A percentile compares a stretch with the other conserved stretches of the same genome.
Conservation (phyloP, 306 rosid genomes). For the Pterocarpus santalinus region DNA sequence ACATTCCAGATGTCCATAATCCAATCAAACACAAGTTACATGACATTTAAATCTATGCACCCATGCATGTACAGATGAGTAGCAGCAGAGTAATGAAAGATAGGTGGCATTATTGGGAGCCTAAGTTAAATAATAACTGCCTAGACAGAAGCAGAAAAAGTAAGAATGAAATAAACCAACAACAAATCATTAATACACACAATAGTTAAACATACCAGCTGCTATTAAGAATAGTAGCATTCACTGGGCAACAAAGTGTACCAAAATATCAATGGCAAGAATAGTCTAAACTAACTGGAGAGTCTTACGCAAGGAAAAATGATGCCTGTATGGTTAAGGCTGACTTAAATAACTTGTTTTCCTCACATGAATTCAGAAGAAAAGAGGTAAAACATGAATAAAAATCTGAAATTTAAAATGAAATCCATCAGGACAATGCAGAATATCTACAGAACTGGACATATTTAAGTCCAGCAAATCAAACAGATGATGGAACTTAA, state of each 20-base stretch:
- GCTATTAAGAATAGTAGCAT: conserved; percentile 23
- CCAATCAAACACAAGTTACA: neutral
- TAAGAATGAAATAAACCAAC: conserved; percentile 21
- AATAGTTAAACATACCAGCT: conserved; percentile 18
- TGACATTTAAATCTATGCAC: conserved; percentile 25
- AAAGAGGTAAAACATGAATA: conserved; percentile 32
- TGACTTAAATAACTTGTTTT: conserved; percentile 44
- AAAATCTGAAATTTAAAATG: conserved; percentile 34
- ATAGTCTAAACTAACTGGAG: conserved; percentile 19
- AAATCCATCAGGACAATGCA: conserved; percentile 33
- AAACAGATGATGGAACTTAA: conserved; percentile 22
- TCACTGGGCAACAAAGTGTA: conserved; percentile 2
- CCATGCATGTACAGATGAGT: neutral
- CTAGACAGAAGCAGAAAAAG: conserved; percentile 31
- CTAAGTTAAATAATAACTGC: neutral
- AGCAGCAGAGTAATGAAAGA: conserved; percentile 1
- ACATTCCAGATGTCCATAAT: conserved; percentile 14
- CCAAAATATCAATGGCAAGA: conserved; percentile 25
- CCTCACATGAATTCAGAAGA: conserved; percentile 42
- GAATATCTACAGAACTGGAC: conserved; percentile 25
- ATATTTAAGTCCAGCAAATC: conserved; percentile 33
- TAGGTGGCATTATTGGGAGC: conserved; percentile 18
- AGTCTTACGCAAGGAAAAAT: conserved; percentile 39
- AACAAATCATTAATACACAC: conserved; percentile 13
- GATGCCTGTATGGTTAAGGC: conserved; percentile 22